Evolutionary conservation across 139 green algal species (phyloP).

Genomic region (Chlorella sorokiniana): DNA sequence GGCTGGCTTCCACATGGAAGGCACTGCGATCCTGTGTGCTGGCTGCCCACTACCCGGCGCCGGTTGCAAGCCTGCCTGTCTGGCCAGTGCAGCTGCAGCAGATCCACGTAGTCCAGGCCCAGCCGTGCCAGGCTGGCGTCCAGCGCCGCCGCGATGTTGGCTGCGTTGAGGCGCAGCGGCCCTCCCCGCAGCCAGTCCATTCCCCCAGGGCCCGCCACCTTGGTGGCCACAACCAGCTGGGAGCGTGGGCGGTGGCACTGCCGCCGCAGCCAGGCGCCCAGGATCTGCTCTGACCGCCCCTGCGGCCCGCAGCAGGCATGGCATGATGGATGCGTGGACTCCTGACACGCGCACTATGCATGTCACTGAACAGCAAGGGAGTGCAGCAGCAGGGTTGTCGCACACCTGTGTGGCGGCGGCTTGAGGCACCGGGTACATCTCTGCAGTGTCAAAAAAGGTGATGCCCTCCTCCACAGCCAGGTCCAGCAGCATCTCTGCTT

Average conservation of each 20-base stretch:
- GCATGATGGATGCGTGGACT: not conserved
- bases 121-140: conserved; percentile 80
- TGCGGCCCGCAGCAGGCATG: not conserved
- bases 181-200: conserved; percentile 88
- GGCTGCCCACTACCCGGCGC: too few relatives aligned
- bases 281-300: conserved; percentile 64
- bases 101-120: conserved; percentile 88
- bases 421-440: conserved; percentile 89
- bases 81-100: conserved; percentile 92
- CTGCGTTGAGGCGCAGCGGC: conserved; percentile 56
- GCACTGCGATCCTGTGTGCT: too few relatives aligned
- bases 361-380: not conserved
- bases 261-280: conserved; percentile 59
- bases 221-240: conserved; percentile 67
- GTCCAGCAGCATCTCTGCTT: conserved; percentile 58
- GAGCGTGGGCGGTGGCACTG: conserved; percentile 30
- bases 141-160: conserved; percentile 72
- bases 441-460: conserved; percentile 90
- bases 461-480: conserved; percentile 69
- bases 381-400: not conserved
- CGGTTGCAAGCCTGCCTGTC: conserved; percentile 55
- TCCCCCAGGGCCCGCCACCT: conserved; percentile 79
- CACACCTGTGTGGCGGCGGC: conserved; percentile 51
- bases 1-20: too few relatives aligned
- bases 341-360: not conserved